A percentile compares a stretch with the other conserved stretches of the same genome.
Conservation (phyloP, 176 grass and related monocot genomes). For the Saccharum spontaneum region DNA sequence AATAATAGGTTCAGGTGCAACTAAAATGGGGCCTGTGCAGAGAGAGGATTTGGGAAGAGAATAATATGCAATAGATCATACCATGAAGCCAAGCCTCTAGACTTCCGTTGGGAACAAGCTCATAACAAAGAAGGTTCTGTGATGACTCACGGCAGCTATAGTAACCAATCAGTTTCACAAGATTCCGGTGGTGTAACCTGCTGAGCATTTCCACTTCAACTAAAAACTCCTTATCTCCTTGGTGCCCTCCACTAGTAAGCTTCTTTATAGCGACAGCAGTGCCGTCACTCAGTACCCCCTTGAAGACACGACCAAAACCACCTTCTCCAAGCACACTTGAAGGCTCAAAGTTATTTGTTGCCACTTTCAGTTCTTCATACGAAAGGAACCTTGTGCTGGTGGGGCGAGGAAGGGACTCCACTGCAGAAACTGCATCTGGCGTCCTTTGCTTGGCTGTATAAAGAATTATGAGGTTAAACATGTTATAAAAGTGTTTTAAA, state of each 20-base stretch:
- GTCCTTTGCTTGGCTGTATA: constrained; percentile 68
- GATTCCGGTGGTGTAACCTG: constrained; percentile 96
- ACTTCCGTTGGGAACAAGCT: constrained; percentile 97
- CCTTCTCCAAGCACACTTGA: constrained; percentile 89
- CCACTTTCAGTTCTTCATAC: constrained; percentile 87
- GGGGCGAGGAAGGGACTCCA: constrained; percentile 72
- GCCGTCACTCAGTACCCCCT: constrained; percentile 82
- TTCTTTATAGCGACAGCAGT: constrained; percentile 97
- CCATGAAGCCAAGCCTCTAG: constrained; percentile 99
- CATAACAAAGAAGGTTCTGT: constrained; percentile 93
- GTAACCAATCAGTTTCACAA: constrained; percentile 98
- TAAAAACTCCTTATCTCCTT: constrained; percentile 95
- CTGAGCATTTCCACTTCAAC: constrained; percentile 99
- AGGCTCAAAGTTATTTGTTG: constrained; percentile 89
- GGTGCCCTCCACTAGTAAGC: constrained; percentile 83
- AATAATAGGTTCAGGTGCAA: not conserved
- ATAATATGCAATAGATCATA: constrained; percentile 43
- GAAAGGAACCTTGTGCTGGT: constrained; percentile 88
- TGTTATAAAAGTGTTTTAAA: not conserved
- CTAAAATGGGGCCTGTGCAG: constrained; percentile 5
- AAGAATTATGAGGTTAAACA: constrained; percentile 14
- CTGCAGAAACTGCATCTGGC: constrained; percentile 72
- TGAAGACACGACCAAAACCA: constrained; percentile 95
- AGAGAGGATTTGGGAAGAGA: constrained; percentile 12
- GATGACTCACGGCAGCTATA: constrained; percentile 76